These are phyloP conservation scores for Metarhizium anisopliae DNA, from an alignment of 2,329 filamentous ascomycete species.

Conservation along the genomic window DNA sequence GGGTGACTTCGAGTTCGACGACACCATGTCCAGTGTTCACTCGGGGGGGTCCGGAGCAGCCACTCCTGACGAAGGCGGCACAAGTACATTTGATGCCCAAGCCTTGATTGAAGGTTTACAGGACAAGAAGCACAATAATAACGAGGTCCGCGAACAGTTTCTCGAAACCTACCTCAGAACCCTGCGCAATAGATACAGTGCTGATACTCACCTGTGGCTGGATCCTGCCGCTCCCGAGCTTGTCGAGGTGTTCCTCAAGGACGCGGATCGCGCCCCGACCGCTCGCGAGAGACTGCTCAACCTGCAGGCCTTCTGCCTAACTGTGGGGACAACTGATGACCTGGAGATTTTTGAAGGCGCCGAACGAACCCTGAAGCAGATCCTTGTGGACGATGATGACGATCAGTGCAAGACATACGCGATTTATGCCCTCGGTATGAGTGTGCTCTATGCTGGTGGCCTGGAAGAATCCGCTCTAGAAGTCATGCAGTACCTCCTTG, in stretches of 20 bases:
- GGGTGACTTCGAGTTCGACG: slow-evolving; percentile 27
- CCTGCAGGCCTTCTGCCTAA: slow-evolving; percentile 62
- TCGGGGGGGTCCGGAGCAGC: slow-evolving; percentile 35
- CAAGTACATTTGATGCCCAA: slow-evolving; percentile 50
- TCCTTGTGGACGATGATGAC: slow-evolving; percentile 47
- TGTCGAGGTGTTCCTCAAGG: slow-evolving; percentile 58
- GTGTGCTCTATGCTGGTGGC: slow-evolving; percentile 67
- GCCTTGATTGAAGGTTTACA: slow-evolving; percentile 63
- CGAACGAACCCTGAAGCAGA: slow-evolving; percentile 22
- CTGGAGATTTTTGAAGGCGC: slow-evolving; percentile 22
- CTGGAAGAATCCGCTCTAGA: slow-evolving; percentile 59
- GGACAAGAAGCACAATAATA: slow-evolving; percentile 68
- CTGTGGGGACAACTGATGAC: slow-evolving; percentile 60
- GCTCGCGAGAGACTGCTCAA: slow-evolving; percentile 62
- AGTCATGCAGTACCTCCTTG: slow-evolving; percentile 64
- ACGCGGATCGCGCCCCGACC: slow-evolving; percentile 59
- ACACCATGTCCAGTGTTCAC: slow-evolving; percentile 33
- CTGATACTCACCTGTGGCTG: slow-evolving; percentile 33
- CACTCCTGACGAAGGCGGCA: slow-evolving; percentile 57
- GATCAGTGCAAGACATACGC: slow-evolving; percentile 57
- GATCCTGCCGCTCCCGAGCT: slow-evolving; percentile 48
- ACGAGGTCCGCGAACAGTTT: slow-evolving; percentile 53
- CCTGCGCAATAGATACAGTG: slow-evolving; percentile 38
- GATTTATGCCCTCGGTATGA: slow-evolving; percentile 65
- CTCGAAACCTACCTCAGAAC: slow-evolving; percentile 31